Evolutionary conservation across 495 filamentous ascomycete species (phyloP).

Genomic region (Bryoglossum gracile): DNA sequence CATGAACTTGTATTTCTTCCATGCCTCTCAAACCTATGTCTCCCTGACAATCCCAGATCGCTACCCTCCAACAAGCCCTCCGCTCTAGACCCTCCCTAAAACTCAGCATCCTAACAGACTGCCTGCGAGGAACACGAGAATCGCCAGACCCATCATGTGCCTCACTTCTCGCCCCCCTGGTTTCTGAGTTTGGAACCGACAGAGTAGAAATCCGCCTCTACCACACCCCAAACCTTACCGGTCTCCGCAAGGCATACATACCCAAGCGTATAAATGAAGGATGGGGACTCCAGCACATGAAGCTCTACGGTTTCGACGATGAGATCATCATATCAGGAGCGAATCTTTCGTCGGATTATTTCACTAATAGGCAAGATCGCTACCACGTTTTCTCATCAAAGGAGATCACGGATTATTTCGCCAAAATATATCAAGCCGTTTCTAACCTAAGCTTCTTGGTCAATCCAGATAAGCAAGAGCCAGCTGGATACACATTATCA

Average conservation of each 20-base stretch:
- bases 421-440: slow-evolving; percentile 65
- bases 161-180: slow-evolving; percentile 74
- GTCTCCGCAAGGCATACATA: slow-evolving; percentile 71
- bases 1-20: slow-evolving; percentile 62
- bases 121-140: slow-evolving; percentile 85
- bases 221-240: slow-evolving; percentile 93
- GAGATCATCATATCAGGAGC: slow-evolving; percentile 94
- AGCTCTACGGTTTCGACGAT: slow-evolving; percentile 93
- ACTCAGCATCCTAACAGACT: slow-evolving; percentile 90
- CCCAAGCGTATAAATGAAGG: slow-evolving; percentile 93
- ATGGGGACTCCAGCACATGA: slow-evolving; percentile 99
- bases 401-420: slow-evolving; percentile 77
- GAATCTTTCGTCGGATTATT: slow-evolving; percentile 91
- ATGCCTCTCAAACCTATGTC: neutral
- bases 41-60: slow-evolving; percentile 46
- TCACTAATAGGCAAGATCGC: slow-evolving; percentile 88
- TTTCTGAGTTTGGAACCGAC: slow-evolving; percentile 73
- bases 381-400: slow-evolving; percentile 85
- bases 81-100: slow-evolving; percentile 64
- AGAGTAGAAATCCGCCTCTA: slow-evolving; percentile 96
- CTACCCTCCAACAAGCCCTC: slow-evolving; percentile 69
- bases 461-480: slow-evolving; percentile 45
- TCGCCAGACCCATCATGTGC: slow-evolving; percentile 82
- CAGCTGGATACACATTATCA: slow-evolving; percentile 59
- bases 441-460: slow-evolving; percentile 77